Evolutionary conservation across 2,329 filamentous ascomycete genomes (phyloP).

Genomic region (Penicillium sp.): DNA sequence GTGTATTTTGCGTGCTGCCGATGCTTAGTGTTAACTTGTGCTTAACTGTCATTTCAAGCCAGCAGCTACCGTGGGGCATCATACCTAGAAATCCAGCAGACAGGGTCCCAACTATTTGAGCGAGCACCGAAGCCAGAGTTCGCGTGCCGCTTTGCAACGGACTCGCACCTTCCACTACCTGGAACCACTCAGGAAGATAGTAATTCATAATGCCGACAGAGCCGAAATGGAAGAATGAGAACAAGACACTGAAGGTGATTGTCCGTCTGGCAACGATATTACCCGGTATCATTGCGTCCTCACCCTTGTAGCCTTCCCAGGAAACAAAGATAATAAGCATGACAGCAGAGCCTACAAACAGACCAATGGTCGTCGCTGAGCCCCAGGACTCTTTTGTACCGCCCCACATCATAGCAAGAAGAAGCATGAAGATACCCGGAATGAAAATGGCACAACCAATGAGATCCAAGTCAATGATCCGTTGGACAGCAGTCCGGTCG

Average conservation of each 20-base stretch:
- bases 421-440: conserved; percentile 17
- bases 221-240: neutral
- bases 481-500: neutral
- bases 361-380: conserved; percentile 19
- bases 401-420: conserved; percentile 23
- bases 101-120: neutral
- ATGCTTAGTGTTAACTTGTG: neutral
- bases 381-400: conserved; percentile 18
- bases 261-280: neutral
- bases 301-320: conserved; percentile 4
- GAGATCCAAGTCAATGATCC: conserved; percentile 17
- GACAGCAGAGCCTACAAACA: conserved; percentile 13
- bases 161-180: neutral
- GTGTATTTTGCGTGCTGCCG: neutral
- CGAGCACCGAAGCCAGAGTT: neutral
- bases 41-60: no score
- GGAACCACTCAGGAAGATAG: neutral
- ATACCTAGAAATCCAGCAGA: neutral
- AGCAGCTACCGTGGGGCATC: no score
- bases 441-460: conserved; percentile 19
- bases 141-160: neutral
- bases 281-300: conserved; percentile 5
- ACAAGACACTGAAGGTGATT: neutral
- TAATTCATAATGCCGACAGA: neutral
- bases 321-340: neutral